Evolutionary conservation across 2,329 filamentous ascomycete genomes (phyloP), one percentile per base, ranked within the genome.

Genomic region (Alternaria angustiovoidea): DNA sequence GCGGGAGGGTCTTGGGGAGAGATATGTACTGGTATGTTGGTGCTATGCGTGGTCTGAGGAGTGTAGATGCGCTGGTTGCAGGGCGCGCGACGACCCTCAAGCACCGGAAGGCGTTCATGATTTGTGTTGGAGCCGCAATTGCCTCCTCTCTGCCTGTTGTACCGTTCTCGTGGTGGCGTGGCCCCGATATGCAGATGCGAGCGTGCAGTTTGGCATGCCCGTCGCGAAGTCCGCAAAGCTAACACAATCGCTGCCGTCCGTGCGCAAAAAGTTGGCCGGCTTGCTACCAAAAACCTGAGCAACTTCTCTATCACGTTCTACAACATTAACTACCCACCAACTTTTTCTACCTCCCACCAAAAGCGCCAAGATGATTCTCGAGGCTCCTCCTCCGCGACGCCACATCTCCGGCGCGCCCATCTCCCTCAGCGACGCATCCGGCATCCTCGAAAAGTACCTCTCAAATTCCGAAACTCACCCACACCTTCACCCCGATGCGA

Each of bases 401-500:
- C 73, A 77, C 63, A 55, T 78, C 51, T 69, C 73, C 48, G 65
- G 65, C 43, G 61, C 57, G 18, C 68, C 74, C 38, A 70, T 82
- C 59, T 68, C 76, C 30, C 66, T 73, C 46, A 36, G 67, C 11
- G 61, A 62, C 39, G 81, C 82, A 42, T 75, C 77, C 34, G 38
- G 54, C 5, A 67, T 75, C 18, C 70, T 85, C 22, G 65, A 78
- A 18, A 71, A 70, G 57, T 84, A 81, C 74, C 74, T 84, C 41
- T 39, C 67, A 39, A 69, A 75, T 65, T 78, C 80, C 2, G 74
- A 78, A 58, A 70, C 71, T 5, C 71, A 78, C 58, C 73, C 82
- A n/a, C 77, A 82, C 68, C 75, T 84, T 7, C 83, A 85, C 68
- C 83, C 83, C 0, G 82, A 84, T 61, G 79, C 81, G 39, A 73